These are phyloP conservation scores for Scleroderma bovista DNA, from an alignment of 768 basidiomycete species.

Conservation along the genomic window DNA sequence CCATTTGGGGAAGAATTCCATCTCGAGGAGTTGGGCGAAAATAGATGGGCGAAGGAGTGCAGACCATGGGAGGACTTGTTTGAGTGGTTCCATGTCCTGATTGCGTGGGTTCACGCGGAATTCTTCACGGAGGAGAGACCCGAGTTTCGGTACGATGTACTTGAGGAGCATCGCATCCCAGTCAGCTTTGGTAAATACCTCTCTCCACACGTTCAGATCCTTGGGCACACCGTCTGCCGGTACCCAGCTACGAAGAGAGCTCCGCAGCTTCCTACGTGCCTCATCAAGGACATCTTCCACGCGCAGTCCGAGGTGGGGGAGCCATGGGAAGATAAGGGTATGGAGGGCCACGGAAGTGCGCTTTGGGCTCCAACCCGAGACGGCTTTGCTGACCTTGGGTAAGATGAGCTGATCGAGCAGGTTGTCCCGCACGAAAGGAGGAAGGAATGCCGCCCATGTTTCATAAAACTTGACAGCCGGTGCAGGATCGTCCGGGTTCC, in stretches of 20 bases:
- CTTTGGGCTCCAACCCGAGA: conserved; percentile 77
- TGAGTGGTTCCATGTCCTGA: conserved; percentile 82
- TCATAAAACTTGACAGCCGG: conserved; percentile 83
- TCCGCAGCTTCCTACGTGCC: conserved; percentile 80
- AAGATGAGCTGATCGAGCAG: conserved; percentile 93
- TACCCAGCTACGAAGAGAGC: conserved; percentile 69
- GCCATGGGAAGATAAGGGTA: conserved; percentile 90
- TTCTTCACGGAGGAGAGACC: conserved; percentile 71
- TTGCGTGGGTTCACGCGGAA: conserved; percentile 88
- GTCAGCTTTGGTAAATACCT: conserved; percentile 73
- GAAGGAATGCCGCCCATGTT: conserved; percentile 82
- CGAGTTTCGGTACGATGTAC: conserved; percentile 89
- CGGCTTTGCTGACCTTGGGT: conserved; percentile 83
- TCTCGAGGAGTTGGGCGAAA: conserved; percentile 78
- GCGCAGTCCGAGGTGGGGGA: conserved; percentile 80
- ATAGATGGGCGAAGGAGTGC: conserved; percentile 68
- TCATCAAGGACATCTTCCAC: conserved; percentile 84
- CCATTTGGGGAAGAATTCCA: conserved; percentile 97
- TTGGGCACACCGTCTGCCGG: conserved; percentile 65
- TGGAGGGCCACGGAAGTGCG: conserved; percentile 58
- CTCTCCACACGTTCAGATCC: conserved; percentile 79
- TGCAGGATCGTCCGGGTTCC: conserved; percentile 68
- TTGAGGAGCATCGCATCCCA: conserved; percentile 93
- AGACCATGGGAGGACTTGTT: conserved; percentile 72
- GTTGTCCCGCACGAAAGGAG: conserved; percentile 89